A percentile compares a stretch with the other conserved stretches of the same genome.
phyloP scores from a whole-genome alignment of 345 rosid genomes.

The Schrenkiella parvula region DNA sequence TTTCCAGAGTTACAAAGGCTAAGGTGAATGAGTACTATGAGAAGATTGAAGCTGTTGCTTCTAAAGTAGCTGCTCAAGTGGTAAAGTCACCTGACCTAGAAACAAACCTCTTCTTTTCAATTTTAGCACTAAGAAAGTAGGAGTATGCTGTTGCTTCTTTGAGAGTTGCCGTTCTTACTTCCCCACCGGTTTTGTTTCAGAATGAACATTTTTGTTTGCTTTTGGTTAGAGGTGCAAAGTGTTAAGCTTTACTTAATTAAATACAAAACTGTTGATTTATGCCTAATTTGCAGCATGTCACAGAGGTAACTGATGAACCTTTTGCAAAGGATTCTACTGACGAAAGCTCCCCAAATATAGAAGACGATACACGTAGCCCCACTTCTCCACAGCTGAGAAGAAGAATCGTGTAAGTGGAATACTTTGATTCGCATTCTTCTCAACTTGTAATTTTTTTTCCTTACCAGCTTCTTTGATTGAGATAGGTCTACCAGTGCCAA shows the following conservation, averaged over 20 bases:
- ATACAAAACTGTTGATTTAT: no score
- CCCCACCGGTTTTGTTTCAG: neutral
- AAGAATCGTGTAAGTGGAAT: no score
- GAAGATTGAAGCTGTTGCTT: conserved; percentile 73
- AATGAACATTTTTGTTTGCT: neutral
- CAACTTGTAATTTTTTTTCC: neutral
- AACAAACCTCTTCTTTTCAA: neutral
- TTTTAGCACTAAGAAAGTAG: neutral
- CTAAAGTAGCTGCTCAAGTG: conserved; percentile 44
- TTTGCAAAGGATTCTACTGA: conserved; percentile 33
- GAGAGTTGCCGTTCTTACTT: no score
- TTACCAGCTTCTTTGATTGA: conserved; percentile 13
- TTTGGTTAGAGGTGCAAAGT: no score
- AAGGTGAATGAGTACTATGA: conserved; percentile 73
- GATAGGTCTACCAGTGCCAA: conserved; percentile 45
- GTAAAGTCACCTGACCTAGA: conserved; percentile 36
- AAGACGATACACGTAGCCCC: conserved; percentile 25
- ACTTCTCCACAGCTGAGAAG: no score
- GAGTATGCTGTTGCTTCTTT: neutral
- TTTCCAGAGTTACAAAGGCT: conserved; percentile 61
- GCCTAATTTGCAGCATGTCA: conserved; percentile 44
- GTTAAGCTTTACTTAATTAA: no score
- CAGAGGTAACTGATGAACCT: conserved; percentile 37
- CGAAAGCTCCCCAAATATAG: conserved; percentile 6
- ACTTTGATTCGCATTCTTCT: neutral